phyloP scores from a whole-genome alignment of 345 rosid genomes.

The Syzygium oleosum region DNA sequence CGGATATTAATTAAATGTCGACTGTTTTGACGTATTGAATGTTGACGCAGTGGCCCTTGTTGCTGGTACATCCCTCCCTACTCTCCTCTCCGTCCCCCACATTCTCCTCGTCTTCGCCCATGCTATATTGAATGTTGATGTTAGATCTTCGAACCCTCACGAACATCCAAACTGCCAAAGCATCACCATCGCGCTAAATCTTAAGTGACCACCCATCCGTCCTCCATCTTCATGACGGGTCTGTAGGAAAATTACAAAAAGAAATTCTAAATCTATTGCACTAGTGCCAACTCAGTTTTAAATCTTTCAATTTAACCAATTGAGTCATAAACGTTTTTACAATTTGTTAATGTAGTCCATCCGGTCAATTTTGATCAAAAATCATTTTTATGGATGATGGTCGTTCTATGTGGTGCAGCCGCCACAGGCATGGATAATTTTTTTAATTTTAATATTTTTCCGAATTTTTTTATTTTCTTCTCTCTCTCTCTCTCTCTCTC shows the following conservation, averaged over 20 bases:
- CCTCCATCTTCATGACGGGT: not conserved
- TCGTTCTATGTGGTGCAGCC: fast-evolving
- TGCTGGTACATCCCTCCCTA: not conserved
- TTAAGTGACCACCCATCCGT: not conserved
- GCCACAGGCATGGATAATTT: fast-evolving
- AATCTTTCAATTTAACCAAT: fast-evolving
- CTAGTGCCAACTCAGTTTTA: fast-evolving
- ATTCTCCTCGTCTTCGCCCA: not conserved
- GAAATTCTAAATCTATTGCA: too few relatives aligned
- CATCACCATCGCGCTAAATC: not conserved
- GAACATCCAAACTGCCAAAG: not conserved
- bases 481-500: too few relatives aligned
- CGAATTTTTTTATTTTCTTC: not conserved
- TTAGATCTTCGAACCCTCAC: not conserved
- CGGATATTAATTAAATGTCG: not conserved
- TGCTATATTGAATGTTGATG: not conserved
- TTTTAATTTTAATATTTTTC: fast-evolving
- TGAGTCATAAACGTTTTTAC: not conserved
- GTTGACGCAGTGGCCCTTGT: not conserved
- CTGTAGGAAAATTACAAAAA: not conserved
- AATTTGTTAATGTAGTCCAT: not conserved
- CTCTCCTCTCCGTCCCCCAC: not conserved
- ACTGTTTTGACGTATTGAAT: not conserved
- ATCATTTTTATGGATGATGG: fast-evolving
- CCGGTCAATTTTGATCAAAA: fast-evolving